Evolutionary conservation across 371 early-diverging fungal species (phyloP).

Genomic region (Zopfochytrium polystomum): DNA sequence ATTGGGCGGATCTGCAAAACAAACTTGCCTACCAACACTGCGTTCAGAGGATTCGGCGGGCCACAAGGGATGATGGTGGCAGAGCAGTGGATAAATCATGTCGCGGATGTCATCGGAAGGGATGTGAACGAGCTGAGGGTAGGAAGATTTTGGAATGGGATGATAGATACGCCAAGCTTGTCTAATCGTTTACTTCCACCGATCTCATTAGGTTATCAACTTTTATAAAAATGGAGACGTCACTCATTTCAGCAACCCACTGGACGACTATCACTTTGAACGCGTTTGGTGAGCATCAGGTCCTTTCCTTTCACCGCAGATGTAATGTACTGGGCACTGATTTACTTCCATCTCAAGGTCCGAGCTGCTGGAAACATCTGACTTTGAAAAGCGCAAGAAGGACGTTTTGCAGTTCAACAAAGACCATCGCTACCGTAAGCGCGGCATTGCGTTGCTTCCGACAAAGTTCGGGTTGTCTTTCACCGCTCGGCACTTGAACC

Average conservation of each 20-base stretch:
- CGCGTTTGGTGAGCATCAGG: conserved; percentile 57
- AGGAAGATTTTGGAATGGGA: no score
- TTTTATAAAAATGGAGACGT: conserved; percentile 63
- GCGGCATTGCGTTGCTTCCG: conserved; percentile 67
- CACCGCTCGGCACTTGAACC: conserved; percentile 64
- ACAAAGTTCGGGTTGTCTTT: conserved; percentile 75
- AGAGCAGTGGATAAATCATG: conserved; percentile 66
- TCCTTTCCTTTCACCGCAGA: not conserved
- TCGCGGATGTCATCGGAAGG: conserved; percentile 59
- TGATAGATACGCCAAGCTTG: no score
- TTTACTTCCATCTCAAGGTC: not conserved
- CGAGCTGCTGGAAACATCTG: conserved; percentile 14
- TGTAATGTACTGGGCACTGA: not conserved
- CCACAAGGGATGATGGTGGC: conserved; percentile 75
- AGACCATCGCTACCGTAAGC: conserved; percentile 61
- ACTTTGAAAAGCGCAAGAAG: conserved; percentile 35
- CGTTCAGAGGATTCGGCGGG: conserved; percentile 72
- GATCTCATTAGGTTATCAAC: conserved; percentile 54
- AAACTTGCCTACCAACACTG: conserved; percentile 73
- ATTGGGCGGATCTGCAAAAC: conserved; percentile 68
- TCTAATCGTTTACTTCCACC: no score
- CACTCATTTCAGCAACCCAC: conserved; percentile 61
- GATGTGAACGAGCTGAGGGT: conserved; percentile 55
- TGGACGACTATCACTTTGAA: conserved; percentile 67
- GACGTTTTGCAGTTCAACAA: conserved; percentile 62